Percentiles rank a stretch among this genome's conserved stretches.
Evolutionary conservation across 495 filamentous ascomycete species (phyloP).

Genomic region (Rostrohypoxylon terebratum): DNA sequence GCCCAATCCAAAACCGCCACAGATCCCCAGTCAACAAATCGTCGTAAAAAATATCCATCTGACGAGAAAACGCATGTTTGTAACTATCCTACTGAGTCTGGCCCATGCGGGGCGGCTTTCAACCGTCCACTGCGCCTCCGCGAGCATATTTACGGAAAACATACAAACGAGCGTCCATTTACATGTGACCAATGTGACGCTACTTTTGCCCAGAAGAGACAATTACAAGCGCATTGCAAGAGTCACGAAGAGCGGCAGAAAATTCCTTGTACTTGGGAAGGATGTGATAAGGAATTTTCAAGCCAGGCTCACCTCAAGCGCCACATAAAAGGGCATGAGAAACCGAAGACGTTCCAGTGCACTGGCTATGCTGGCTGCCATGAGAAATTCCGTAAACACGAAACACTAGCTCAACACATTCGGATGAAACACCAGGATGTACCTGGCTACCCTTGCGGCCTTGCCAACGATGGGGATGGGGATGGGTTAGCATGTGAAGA

Average conservation of each 20-base stretch:
- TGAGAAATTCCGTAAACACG: constrained; percentile 86
- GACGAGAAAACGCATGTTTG: constrained; percentile 80
- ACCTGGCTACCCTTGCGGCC: constrained; percentile 73
- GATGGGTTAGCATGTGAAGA: constrained; percentile 70
- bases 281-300: constrained; percentile 83
- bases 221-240: constrained; percentile 85
- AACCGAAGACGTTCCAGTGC: constrained; percentile 76
- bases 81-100: constrained; percentile 51
- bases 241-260: constrained; percentile 79
- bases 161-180: constrained; percentile 82
- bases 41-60: constrained; percentile 69
- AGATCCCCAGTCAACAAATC: constrained; percentile 53
- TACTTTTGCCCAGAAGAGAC: constrained; percentile 81
- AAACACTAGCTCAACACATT: constrained; percentile 87
- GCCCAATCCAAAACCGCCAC: constrained; percentile 56
- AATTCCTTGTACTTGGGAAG: constrained; percentile 74
- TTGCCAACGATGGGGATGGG: constrained; percentile 65
- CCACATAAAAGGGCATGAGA: constrained; percentile 75
- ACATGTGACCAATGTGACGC: constrained; percentile 82
- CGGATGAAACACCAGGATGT: constrained; percentile 74
- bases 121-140: constrained; percentile 83
- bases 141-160: constrained; percentile 81
- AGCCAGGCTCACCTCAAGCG: constrained; percentile 76
- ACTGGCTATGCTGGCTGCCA: constrained; percentile 78
- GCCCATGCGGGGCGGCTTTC: constrained; percentile 78